Evolutionary conservation across 208 protist species (phyloP).

Genomic region (Trypanosoma congolense): DNA sequence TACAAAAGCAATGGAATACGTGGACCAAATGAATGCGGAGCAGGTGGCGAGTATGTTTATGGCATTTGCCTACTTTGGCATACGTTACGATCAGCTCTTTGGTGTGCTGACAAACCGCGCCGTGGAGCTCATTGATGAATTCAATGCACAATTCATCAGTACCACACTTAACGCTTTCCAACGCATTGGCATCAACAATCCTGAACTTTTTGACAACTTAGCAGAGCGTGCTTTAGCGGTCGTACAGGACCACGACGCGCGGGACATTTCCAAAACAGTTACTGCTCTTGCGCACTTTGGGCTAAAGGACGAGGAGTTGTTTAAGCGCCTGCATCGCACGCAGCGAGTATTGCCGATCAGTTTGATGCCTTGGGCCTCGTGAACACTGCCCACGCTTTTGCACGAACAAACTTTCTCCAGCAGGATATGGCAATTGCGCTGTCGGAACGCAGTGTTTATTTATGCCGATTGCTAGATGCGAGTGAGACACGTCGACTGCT

Average conservation of each 20-base stretch:
- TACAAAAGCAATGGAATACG: slow-evolving; percentile 88
- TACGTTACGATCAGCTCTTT: slow-evolving; percentile 91
- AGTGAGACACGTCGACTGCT: slow-evolving; percentile 74
- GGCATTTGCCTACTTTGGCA: slow-evolving; percentile 86
- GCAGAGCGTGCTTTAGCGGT: slow-evolving; percentile 87
- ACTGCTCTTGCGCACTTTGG: slow-evolving; percentile 89
- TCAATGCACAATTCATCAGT: slow-evolving; percentile 89
- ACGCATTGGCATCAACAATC: slow-evolving; percentile 90
- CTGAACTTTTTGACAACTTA: slow-evolving; percentile 89
- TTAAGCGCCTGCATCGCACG: slow-evolving; percentile 87
- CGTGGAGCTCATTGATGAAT: slow-evolving; percentile 90
- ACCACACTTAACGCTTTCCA: slow-evolving; percentile 86
- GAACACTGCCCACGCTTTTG: slow-evolving; percentile 86
- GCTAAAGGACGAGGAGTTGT: slow-evolving; percentile 88
- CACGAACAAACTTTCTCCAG: slow-evolving; percentile 84
- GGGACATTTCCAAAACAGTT: slow-evolving; percentile 77
- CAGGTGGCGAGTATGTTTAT: slow-evolving; percentile 87
- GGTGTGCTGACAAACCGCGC: slow-evolving; percentile 90
- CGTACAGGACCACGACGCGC: slow-evolving; percentile 86
- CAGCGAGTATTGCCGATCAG: slow-evolving; percentile 80
- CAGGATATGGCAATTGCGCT: slow-evolving; percentile 86
- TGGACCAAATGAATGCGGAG: slow-evolving; percentile 89
- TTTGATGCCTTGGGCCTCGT: slow-evolving; percentile 78
- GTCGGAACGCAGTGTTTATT: slow-evolving; percentile 78
- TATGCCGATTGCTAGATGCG: slow-evolving; percentile 80